Percentiles rank a stretch among this genome's conserved stretches.
Conservation (phyloP, 2,329 filamentous ascomycete species). For the Pleurostoma richardsiae region DNA sequence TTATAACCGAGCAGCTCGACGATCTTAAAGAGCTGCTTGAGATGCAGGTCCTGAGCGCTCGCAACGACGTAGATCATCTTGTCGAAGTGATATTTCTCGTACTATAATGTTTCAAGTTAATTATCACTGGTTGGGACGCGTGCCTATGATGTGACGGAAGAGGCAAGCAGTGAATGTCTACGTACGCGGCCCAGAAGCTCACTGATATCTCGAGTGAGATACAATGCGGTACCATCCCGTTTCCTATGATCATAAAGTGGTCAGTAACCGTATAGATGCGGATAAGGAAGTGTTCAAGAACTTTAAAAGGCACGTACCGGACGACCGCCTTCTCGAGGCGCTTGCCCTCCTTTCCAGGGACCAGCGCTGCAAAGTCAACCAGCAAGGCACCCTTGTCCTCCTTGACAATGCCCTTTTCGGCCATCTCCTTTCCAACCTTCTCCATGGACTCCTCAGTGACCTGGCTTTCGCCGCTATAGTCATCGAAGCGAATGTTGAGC, state of each 20-base stretch:
- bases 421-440: slow-evolving; percentile 54
- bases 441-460: slow-evolving; percentile 64
- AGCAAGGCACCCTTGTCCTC: slow-evolving; percentile 69
- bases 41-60: slow-evolving; percentile 66
- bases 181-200: slow-evolving; percentile 58
- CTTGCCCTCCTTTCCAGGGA: slow-evolving; percentile 62
- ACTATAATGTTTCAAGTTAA: slow-evolving; percentile 18
- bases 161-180: slow-evolving; percentile 13
- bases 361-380: slow-evolving; percentile 65
- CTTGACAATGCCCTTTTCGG: slow-evolving; percentile 59
- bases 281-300: no score
- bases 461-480: slow-evolving; percentile 72
- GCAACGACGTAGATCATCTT: slow-evolving; percentile 79
- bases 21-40: slow-evolving; percentile 73
- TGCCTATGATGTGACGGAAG: no score
- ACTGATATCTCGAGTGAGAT: slow-evolving; percentile 73
- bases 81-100: slow-evolving; percentile 62
- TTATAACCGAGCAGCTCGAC: slow-evolving; percentile 65
- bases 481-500: slow-evolving; percentile 67
- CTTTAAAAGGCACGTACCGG: slow-evolving; percentile 22
- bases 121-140: slow-evolving; percentile 25
- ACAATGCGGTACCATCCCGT: slow-evolving; percentile 69
- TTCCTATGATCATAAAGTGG: slow-evolving; percentile 29
- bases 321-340: slow-evolving; percentile 66
- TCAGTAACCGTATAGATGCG: no score